Evolutionary conservation across 2,329 filamentous ascomycete species (phyloP), one percentile per base, ranked within the genome.

Genomic region (Exophiala xenobiotica): DNA sequence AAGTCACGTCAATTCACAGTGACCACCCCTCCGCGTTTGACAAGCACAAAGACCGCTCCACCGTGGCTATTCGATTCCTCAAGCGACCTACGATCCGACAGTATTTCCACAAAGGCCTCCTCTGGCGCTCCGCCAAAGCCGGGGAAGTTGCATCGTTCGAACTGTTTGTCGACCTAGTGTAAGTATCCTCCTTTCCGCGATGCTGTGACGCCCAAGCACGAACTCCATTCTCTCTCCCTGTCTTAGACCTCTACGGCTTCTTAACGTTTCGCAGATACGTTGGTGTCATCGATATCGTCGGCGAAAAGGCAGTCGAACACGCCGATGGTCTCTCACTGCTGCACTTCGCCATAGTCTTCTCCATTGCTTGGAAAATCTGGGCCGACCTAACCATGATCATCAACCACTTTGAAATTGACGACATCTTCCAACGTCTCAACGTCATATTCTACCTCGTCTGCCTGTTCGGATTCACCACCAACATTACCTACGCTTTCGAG

Each of bases 31-130:
- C 60, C 1, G 49, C 59, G 11, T 59, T 43, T 26, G 66, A 64
- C 11, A 50, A 64, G 29, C 50, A 58, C 47, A 58, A 54, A 22
- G 63, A 56, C 33, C 59, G 56, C 24, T 57, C 57, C 60, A 66
- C 67, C 58, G 63, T 68, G 41, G 72, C 75, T 1, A 74, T 83
- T 61, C 78, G 77, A 62, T 67, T 85, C 51, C 82, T 80, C 63
- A 79, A 79, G 63, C 75, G 74, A 55, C 82, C 83, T 0, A 75
- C 80, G 5, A 73, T 86, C 3, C 74, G 81, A 51, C 83, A 86
- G 68, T 85, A 85, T 67, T 85, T 85, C 60, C 81, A 86, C 63
- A 80, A 80, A 52, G 82, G 81, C 0, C 71, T 86, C 9, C 66
- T 86, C 6, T 86, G 82, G 82, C 73, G 83, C 43, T 78, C 80